A percentile compares a stretch with the other conserved stretches of the same genome.
Evolutionary conservation across 768 basidiomycete genomes (phyloP).

Genomic region (Termitomyces titanicus): DNA sequence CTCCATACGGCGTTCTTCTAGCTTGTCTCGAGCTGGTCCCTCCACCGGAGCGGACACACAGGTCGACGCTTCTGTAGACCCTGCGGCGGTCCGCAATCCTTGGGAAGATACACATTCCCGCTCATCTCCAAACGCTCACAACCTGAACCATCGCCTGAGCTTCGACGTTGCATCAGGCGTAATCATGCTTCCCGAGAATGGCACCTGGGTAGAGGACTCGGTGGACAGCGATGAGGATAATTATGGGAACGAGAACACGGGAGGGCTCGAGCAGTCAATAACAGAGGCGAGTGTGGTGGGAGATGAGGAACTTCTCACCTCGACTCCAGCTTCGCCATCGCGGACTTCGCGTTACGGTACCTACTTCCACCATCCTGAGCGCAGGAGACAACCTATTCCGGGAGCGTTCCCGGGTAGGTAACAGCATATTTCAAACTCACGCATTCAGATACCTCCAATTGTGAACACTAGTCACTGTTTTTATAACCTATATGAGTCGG

Average conservation of each 20-base stretch:
- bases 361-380: constrained; percentile 86
- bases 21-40: constrained; percentile 7
- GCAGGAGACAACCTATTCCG: constrained; percentile 52
- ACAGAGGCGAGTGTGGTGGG: constrained; percentile 18
- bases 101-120: constrained; percentile 54
- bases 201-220: constrained; percentile 57
- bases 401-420: constrained; percentile 50
- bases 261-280: constrained; percentile 25
- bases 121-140: constrained; percentile 14
- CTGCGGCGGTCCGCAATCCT: constrained; percentile 40
- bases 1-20: neutral
- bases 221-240: constrained; percentile 43
- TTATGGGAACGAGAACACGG: constrained; percentile 34
- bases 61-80: constrained; percentile 20
- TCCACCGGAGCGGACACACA: constrained; percentile 5
- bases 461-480: neutral
- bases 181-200: constrained; percentile 80
- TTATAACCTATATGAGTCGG: neutral
- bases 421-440: neutral
- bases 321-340: constrained; percentile 31
- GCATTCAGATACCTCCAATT: neutral
- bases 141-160: constrained; percentile 61
- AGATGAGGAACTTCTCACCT: constrained; percentile 12
- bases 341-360: constrained; percentile 63
- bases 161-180: constrained; percentile 87